Evolutionary conservation across 2,329 filamentous ascomycete species (phyloP), one percentile per base, ranked within the genome.

Genomic region (Aspergillus amoenus): DNA sequence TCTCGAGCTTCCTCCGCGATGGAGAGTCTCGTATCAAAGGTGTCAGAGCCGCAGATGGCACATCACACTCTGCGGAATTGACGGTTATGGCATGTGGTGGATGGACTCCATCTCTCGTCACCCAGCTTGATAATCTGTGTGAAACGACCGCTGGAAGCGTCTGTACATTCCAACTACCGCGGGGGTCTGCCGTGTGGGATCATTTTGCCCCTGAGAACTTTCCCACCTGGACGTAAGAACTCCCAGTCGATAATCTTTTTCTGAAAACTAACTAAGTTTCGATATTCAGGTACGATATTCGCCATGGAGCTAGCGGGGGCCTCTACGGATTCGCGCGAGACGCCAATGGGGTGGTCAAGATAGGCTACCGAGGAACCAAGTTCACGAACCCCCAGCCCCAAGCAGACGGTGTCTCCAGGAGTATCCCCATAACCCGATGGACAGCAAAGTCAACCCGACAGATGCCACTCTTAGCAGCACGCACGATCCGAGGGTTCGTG

Each of bases 361-460:
- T 81, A 56, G 82, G 78, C 2, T 84, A 78, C 57, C 74, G 81
- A 1, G 79, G 78, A 1, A 80, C 73, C 0, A 84, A 84, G 64
- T 81, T 74, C 62, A 80, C 79, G 2, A 81, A 82, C 57, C 77
- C 76, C 0, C 58, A 70, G 21, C 17, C 51, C 0, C 74, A 76
- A 27, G n/a, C 56, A 0, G 74, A 79, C 49, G 74, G 76, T 3
- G 59, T 57, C 0, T 69, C 72, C 32, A 67, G 77, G 9, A 79
- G 77, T 55, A 66, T 74, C 0, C 78, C 78, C 2, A 61, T 73
- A 6, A 80, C 78, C 0, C 60, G 71, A 6, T 80, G 73, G 68
- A 72, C 64, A 0, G 22, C 51, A 5, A 53, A 56, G 21, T 52
- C 48, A 1, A 59, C 65, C 17, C 62, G 56, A 1, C 57, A 58